Conservation (phyloP, 2,329 filamentous ascomycete species). For the Aciculosporium take region DNA sequence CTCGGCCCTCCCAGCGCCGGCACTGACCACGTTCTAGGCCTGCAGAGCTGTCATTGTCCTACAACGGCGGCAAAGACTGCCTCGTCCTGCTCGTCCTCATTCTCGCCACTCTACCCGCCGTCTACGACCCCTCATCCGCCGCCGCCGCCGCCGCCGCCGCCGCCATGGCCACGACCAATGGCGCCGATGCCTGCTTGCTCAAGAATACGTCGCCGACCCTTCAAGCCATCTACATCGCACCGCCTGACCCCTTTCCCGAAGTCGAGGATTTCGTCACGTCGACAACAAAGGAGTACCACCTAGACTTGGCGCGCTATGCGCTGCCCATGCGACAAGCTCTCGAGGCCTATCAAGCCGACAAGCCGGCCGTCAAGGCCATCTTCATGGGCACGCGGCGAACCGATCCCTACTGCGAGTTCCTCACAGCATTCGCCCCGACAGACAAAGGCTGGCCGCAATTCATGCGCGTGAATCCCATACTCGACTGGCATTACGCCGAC, state of each 20-base stretch:
- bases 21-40: conserved; percentile 39
- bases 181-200: conserved; percentile 12
- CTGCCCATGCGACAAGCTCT: conserved; percentile 73
- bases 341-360: conserved; percentile 55
- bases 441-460: conserved; percentile 84
- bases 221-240: conserved; percentile 80
- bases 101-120: conserved; percentile 45
- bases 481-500: conserved; percentile 94
- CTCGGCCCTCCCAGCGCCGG: neutral
- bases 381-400: conserved; percentile 61
- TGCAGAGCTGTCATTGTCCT: conserved; percentile 73
- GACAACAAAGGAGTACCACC: conserved; percentile 54
- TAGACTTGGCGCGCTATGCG: conserved; percentile 61
- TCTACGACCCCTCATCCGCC: conserved; percentile 13
- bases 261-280: conserved; percentile 70
- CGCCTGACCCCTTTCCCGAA: conserved; percentile 67
- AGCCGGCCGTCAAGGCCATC: conserved; percentile 47
- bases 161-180: neutral
- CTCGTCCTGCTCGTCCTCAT: conserved; percentile 83
- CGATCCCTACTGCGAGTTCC: conserved; percentile 69
- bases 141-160: conserved; percentile 2
- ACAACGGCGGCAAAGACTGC: conserved; percentile 97
- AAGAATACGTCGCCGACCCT: conserved; percentile 30
- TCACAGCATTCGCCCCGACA: conserved; percentile 76
- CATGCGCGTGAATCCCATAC: conserved; percentile 86